Conservation (phyloP, 257 asterid genomes). For the Petunia secreta region DNA sequence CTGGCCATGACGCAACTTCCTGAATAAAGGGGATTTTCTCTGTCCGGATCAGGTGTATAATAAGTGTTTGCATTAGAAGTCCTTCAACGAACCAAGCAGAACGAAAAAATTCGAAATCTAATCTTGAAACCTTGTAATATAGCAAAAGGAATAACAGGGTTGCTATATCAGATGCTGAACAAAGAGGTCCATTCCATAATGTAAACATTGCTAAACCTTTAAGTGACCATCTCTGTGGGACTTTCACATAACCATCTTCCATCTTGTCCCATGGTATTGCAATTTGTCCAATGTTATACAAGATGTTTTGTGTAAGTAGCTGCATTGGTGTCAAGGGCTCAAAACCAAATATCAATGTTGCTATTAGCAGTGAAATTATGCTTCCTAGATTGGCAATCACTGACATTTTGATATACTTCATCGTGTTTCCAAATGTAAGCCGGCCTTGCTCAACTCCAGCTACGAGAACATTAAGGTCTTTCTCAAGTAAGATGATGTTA, state of each 20-base stretch:
- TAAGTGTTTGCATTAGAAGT: conserved; percentile 35
- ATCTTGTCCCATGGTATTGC: conserved; percentile 38
- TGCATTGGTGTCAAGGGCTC: conserved; percentile 36
- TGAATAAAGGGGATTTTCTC: conserved; percentile 34
- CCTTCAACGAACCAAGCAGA: conserved; percentile 36
- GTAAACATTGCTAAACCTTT: conserved; percentile 30
- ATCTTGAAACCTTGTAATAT: background rate
- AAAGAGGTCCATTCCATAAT: conserved; percentile 30
- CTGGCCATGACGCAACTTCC: conserved; percentile 37
- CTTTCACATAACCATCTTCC: conserved; percentile 28
- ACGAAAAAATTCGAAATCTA: background rate
- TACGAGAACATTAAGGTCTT: conserved; percentile 36
- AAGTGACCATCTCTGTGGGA: conserved; percentile 34
- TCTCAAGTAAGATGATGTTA: conserved; percentile 34
- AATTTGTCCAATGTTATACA: conserved; percentile 32
- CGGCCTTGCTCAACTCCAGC: conserved; percentile 36
- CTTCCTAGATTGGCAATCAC: conserved; percentile 37
- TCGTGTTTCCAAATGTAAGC: conserved; percentile 35
- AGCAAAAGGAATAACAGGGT: conserved; percentile 22
- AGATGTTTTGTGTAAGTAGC: conserved; percentile 30
- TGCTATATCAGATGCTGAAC: conserved; percentile 28
- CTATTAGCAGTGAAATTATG: conserved; percentile 29
- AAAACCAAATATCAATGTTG: background rate
- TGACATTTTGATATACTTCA: conserved; percentile 35
- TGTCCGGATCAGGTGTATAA: conserved; percentile 34